Conservation (phyloP, 805 yeast genomes). For the Metschnikowia gruessii region DNA sequence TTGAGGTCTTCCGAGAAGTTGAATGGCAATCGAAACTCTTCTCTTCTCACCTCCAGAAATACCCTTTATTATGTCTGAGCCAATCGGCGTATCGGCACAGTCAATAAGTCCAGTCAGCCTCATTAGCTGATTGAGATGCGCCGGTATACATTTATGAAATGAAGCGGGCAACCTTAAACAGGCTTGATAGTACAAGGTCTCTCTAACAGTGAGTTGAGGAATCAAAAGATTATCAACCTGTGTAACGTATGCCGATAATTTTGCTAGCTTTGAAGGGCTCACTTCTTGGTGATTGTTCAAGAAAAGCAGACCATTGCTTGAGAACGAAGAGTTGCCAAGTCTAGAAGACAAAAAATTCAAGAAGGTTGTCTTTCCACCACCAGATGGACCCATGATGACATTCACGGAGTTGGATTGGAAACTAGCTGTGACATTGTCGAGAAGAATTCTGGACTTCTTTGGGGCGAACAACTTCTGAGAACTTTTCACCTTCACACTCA, state of each 20-base stretch:
- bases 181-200: slow-evolving; percentile 73
- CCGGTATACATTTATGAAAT: slow-evolving; percentile 40
- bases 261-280: slow-evolving; percentile 24
- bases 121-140: slow-evolving; percentile 55
- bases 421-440: slow-evolving; percentile 47
- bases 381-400: slow-evolving; percentile 80
- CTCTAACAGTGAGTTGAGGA: slow-evolving; percentile 71
- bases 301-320: slow-evolving; percentile 25
- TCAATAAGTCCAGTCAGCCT: slow-evolving; percentile 65
- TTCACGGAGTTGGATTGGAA: slow-evolving; percentile 58
- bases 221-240: slow-evolving; percentile 77
- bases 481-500: slow-evolving; percentile 17
- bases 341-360: slow-evolving; percentile 63
- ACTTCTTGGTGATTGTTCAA: slow-evolving; percentile 29
- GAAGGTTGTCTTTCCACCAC: slow-evolving; percentile 72
- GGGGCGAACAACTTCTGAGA: slow-evolving; percentile 10
- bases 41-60: slow-evolving; percentile 63
- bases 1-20: slow-evolving; percentile 67
- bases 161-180: slow-evolving; percentile 53
- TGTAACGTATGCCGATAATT: slow-evolving; percentile 67
- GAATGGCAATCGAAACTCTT: slow-evolving; percentile 78
- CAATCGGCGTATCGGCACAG: slow-evolving; percentile 67
- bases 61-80: slow-evolving; percentile 38
- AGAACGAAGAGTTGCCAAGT: slow-evolving; percentile 27
- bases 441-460: slow-evolving; percentile 16